phyloP scores from a whole-genome alignment of 1,284 basidiomycete species.

The Abortiporus biennis region DNA sequence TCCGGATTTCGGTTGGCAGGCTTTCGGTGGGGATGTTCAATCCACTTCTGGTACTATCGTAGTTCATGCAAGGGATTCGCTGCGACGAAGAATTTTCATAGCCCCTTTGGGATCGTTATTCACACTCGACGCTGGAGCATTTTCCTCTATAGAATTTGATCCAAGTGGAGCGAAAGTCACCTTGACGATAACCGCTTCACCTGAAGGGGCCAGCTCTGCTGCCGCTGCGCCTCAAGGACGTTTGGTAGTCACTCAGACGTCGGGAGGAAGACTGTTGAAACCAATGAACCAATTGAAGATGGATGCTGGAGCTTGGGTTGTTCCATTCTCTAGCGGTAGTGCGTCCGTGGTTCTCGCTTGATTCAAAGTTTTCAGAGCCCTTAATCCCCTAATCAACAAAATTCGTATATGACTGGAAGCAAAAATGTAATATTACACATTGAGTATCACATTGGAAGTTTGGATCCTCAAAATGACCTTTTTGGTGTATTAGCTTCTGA shows the following conservation, averaged over 20 bases:
- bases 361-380: no score
- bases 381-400: no score
- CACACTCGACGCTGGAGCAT: constrained; percentile 50
- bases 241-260: constrained; percentile 40
- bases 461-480: no score
- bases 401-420: no score
- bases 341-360: constrained; percentile 20
- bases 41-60: constrained; percentile 34
- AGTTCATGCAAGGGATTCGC: constrained; percentile 41
- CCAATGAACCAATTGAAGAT: constrained; percentile 30
- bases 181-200: constrained; percentile 33
- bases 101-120: constrained; percentile 43
- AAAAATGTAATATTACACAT: no score
- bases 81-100: constrained; percentile 45
- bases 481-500: no score
- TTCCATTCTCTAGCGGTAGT: constrained; percentile 31
- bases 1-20: constrained; percentile 58
- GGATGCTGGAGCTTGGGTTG: constrained; percentile 44
- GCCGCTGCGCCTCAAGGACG: constrained; percentile 42
- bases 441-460: no score
- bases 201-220: constrained; percentile 33
- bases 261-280: constrained; percentile 34
- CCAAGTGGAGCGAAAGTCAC: constrained; percentile 31
- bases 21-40: constrained; percentile 46
- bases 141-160: constrained; percentile 38